Evolutionary conservation across 2,329 filamentous ascomycete species (phyloP).

Genomic region (Piedraia hortae): DNA sequence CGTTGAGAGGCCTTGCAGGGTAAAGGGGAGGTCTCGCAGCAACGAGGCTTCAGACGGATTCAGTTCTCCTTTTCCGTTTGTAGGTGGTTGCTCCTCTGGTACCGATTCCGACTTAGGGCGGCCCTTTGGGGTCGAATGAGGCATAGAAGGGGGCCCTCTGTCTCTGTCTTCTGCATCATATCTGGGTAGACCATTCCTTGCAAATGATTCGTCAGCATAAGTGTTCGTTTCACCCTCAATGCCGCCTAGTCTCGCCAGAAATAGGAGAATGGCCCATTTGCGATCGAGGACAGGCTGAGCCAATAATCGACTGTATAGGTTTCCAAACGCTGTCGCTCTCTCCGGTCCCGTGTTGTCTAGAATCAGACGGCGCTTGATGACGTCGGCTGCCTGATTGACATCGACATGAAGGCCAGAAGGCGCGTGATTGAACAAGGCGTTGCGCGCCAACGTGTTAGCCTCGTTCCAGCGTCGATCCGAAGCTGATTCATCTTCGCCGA

Average conservation of each 20-base stretch:
- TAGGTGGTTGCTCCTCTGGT: slow-evolving; percentile 1
- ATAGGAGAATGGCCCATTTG: slow-evolving; percentile 90
- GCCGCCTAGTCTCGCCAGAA: slow-evolving; percentile 43
- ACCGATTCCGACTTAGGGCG: slow-evolving; percentile 4
- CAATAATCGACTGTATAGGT: slow-evolving; percentile 67
- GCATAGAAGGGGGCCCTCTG: slow-evolving; percentile 4
- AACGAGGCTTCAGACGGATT: slow-evolving; percentile 17
- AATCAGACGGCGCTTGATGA: slow-evolving; percentile 72
- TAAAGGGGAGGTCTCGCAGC: slow-evolving; percentile 56
- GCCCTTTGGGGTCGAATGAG: too few species aligned
- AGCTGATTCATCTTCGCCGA: slow-evolving; percentile 36
- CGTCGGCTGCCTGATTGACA: slow-evolving; percentile 72
- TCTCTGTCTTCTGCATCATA: slow-evolving; percentile 9
- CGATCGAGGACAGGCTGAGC: slow-evolving; percentile 79
- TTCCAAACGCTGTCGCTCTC: slow-evolving; percentile 61
- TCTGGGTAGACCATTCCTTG: slow-evolving; percentile 17
- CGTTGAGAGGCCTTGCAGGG: slow-evolving; percentile 73
- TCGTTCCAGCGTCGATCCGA: slow-evolving; percentile 42
- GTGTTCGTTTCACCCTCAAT: slow-evolving; percentile 3
- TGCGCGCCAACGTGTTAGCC: slow-evolving; percentile 23
- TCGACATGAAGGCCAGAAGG: too few species aligned
- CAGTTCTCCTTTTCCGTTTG: slow-evolving; percentile 1
- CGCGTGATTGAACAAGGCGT: too few species aligned
- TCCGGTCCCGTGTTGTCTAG: slow-evolving; percentile 45
- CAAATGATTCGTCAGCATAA: slow-evolving; percentile 18